Evolutionary conservation across 108 stramenopile genomes (phyloP).

Genomic region (Fragilaria radians): DNA sequence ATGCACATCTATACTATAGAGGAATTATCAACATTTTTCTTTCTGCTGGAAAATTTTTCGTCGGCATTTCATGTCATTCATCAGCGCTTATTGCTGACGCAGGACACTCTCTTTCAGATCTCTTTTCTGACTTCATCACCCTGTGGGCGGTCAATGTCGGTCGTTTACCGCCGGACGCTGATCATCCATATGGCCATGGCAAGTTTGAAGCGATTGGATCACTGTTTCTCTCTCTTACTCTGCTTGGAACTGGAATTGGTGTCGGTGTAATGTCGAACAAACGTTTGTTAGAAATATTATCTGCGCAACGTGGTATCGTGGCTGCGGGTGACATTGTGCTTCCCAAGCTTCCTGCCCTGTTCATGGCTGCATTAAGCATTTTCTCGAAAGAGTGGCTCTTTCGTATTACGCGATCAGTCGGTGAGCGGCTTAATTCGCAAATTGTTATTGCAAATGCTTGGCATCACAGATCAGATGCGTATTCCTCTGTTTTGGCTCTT

Average conservation of each 20-base stretch:
- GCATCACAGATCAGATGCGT: conserved; percentile 96
- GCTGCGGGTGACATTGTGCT: conserved; percentile 24
- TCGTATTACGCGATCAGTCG: conserved; percentile 81
- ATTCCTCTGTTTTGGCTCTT: conserved; percentile 87
- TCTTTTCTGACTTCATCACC: conserved; percentile 91
- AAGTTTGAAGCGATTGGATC: conserved; percentile 92
- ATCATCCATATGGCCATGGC: conserved; percentile 97
- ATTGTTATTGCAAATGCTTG: conserved; percentile 97
- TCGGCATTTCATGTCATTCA: conserved; percentile 78
- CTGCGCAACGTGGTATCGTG: conserved; percentile 26
- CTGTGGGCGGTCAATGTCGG: conserved; percentile 84
- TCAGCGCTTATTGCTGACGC: conserved; percentile 93
- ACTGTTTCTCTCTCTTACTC: conserved; percentile 83
- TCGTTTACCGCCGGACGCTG: conserved; percentile 80
- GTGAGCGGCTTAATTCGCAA: conserved; percentile 75
- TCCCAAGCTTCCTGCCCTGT: conserved; percentile 65
- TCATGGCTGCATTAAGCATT: conserved; percentile 82
- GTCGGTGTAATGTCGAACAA: conserved; percentile 77
- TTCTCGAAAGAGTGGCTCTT: conserved; percentile 91
- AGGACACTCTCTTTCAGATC: conserved; percentile 88
- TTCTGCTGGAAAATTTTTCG: conserved; percentile 62
- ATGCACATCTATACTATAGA: too few species aligned
- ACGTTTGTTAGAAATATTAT: conserved; percentile 41
- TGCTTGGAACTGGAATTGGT: conserved; percentile 81
- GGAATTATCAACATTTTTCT: conserved; percentile 73